Evolutionary conservation across 2,329 filamentous ascomycete genomes (phyloP).

Genomic region (Arthrinium puccinioides): DNA sequence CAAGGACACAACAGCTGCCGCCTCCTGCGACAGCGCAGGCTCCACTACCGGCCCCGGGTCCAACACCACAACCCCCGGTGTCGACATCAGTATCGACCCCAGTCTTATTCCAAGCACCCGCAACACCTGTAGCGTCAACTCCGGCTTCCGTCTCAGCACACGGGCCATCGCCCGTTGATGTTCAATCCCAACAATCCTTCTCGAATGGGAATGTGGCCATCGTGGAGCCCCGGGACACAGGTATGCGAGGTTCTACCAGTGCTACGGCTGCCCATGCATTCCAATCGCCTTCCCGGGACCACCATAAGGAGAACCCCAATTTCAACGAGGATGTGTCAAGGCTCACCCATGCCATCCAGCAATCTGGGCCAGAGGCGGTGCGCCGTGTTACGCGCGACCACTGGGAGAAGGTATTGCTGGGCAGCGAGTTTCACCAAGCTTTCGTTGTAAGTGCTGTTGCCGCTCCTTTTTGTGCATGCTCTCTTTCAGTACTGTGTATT

Average conservation of each 20-base stretch:
- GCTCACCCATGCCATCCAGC: slow-evolving; percentile 31
- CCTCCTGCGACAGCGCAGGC: neutral
- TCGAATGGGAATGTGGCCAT: slow-evolving; percentile 13
- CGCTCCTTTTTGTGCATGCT: neutral
- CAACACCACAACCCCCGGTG: neutral
- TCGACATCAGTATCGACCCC: neutral
- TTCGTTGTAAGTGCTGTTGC: slow-evolving; percentile 45
- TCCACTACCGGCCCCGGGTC: neutral
- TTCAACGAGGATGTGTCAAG: slow-evolving; percentile 31
- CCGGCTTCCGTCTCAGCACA: too few species aligned
- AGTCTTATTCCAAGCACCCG: too few species aligned
- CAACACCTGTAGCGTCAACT: too few species aligned
- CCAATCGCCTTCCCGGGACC: slow-evolving; percentile 26
- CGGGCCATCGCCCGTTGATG: too few species aligned
- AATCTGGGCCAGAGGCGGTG: slow-evolving; percentile 35
- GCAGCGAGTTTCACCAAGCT: slow-evolving; percentile 43
- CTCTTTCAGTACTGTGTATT: neutral
- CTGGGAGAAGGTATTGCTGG: slow-evolving; percentile 41
- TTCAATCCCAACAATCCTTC: too few species aligned
- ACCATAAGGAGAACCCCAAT: slow-evolving; percentile 21
- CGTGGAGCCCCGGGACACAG: slow-evolving; percentile 11
- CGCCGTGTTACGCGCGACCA: slow-evolving; percentile 41
- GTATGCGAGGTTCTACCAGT: slow-evolving; percentile 3
- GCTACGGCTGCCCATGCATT: slow-evolving; percentile 17
- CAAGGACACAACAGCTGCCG: too few species aligned